These are phyloP conservation scores for Coix lacrymajobi DNA, from an alignment of 176 grass and related monocot species.

Conservation along the genomic window DNA sequence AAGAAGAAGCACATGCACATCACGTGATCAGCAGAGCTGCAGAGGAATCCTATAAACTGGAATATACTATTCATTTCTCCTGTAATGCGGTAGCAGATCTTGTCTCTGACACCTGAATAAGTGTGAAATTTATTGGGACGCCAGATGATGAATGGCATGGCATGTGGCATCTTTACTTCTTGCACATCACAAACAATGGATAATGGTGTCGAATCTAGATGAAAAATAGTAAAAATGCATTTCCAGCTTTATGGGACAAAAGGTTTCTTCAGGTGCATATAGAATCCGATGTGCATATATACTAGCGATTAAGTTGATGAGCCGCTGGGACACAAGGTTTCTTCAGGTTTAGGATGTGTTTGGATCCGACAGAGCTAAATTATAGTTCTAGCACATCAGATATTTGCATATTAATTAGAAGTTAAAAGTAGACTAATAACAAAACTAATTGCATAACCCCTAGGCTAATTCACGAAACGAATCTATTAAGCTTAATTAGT, in stretches of 20 bases:
- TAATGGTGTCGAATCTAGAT: not conserved
- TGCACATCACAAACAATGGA: not conserved
- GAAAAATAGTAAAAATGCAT: not conserved
- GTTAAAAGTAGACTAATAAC: no score
- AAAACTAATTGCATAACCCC: no score
- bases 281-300: no score
- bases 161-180: not conserved
- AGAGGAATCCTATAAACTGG: conserved; percentile 1
- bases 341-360: no score
- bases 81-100: conserved; percentile 25
- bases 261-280: not conserved
- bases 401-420: no score
- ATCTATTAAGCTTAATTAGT: no score
- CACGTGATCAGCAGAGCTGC: conserved; percentile 17
- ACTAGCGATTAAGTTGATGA: not conserved
- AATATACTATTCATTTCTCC: not conserved
- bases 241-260: not conserved
- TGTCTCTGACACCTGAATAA: not conserved
- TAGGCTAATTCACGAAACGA: no score
- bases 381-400: no score
- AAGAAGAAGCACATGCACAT: not conserved
- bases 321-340: not conserved
- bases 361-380: no score
- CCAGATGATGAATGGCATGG: not conserved
- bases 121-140: not conserved